Evolutionary conservation across 495 filamentous ascomycete species (phyloP), one percentile per base, ranked within the genome.

Genomic region (Pyronema omphalodes): DNA sequence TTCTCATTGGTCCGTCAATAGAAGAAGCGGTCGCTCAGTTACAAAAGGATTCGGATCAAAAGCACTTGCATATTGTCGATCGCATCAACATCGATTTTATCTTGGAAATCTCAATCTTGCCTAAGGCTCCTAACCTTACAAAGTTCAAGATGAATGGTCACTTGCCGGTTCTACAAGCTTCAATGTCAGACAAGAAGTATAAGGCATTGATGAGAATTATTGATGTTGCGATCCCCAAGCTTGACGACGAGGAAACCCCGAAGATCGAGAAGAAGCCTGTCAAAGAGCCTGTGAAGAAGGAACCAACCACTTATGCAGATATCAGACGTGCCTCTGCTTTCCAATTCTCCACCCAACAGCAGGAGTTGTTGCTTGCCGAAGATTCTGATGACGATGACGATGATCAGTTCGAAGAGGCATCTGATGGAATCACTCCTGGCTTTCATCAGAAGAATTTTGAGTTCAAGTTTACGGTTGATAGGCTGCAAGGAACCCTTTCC

Each of bases 81-180:
- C 80, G 86, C 52, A 95, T 96, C 71, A 98, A 93, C 59, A 84
- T 98, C 60, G 84, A 96, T 64, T 94, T 98, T 63, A 80, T 82
- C 12, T 74, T 98, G 29, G 86, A 93, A 64, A 80, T 82, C 47
- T 96, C 86, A 7, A 98, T 98, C 58, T 74, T 98, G 9, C 93
- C 91, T 0, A 94, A 94, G 66, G 83, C 85, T 19, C 82, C 88
- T 0, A 88, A 94, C 60, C 74, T 98, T n/a, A 89, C 91, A 3
- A 88, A 87, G 65, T 82, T 95, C 50, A 80, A 81, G 34, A 78
- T 98, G 39, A 91, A 86, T 1, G 91, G 91, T 3, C 86, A 93
- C 63, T 74, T 98, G 33, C 89, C 91, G 2, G 82, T 95, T 12
- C 74, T 98, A 9, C 91, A 93, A 68, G 91, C 85, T 33, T 87